A percentile compares a stretch with the other conserved stretches of the same genome.
Evolutionary conservation across 148 eudicot genomes (phyloP).

Genomic region (Arctostaphylos glauca): DNA sequence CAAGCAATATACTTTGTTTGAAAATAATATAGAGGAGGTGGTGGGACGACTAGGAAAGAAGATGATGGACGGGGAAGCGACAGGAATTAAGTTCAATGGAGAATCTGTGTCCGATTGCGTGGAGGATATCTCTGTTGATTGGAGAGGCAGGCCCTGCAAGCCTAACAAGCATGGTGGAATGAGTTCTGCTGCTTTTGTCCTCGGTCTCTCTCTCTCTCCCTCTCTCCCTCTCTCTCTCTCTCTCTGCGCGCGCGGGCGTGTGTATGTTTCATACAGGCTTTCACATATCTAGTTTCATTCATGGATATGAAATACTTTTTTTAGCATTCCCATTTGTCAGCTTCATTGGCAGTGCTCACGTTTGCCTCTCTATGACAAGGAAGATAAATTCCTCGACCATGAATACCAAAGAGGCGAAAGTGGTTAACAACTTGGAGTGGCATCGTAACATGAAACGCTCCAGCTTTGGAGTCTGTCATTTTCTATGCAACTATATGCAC

Average conservation of each 20-base stretch:
- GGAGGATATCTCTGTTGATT: constrained; percentile 30
- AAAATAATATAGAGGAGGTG: background rate
- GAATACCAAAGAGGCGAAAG: background rate
- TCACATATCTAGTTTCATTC: background rate
- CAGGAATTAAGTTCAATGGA: background rate
- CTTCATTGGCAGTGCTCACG: background rate
- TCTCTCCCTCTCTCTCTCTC: background rate
- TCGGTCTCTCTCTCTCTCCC: constrained; percentile 25
- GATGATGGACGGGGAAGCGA: constrained; percentile 23
- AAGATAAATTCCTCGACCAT: background rate
- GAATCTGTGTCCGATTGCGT: constrained; percentile 10
- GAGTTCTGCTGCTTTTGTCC: constrained; percentile 39
- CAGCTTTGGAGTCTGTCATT: background rate
- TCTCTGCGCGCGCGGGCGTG: background rate
- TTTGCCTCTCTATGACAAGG: background rate
- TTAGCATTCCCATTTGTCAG: background rate
- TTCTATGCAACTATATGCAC: background rate
- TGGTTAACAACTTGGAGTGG: background rate
- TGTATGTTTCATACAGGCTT: background rate
- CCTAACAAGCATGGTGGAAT: constrained; percentile 45
- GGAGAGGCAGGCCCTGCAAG: constrained; percentile 45
- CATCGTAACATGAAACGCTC: background rate
- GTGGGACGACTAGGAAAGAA: background rate
- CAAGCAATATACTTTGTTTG: background rate
- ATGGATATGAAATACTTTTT: background rate